A percentile compares a stretch with the other conserved stretches of the same genome.
These are phyloP conservation scores for Triangularia setosa DNA, from an alignment of 2,329 filamentous ascomycete genomes.

Conservation along the genomic window DNA sequence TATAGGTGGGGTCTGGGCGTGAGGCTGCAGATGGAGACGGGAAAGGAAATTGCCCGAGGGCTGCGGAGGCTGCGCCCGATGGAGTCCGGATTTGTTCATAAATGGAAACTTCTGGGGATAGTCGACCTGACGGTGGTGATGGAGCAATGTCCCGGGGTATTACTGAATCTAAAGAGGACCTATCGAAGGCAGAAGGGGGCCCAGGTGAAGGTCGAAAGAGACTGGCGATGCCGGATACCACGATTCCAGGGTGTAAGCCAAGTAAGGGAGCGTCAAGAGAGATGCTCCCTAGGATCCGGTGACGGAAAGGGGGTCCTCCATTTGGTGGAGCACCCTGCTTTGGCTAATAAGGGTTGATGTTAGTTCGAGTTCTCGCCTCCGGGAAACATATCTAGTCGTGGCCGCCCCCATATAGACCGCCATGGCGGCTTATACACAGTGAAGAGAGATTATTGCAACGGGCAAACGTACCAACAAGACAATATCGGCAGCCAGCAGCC, in stretches of 20 bases:
- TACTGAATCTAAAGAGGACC: conserved; percentile 6
- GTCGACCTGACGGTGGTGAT: conserved; percentile 11
- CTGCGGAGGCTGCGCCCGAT: conserved; percentile 23
- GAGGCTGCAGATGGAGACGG: conserved; percentile 13
- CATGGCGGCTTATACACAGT: not conserved
- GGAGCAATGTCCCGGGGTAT: not conserved
- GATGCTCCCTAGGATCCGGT: conserved; percentile 75
- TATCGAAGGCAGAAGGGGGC: conserved; percentile 27
- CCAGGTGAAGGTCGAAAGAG: conserved; percentile 56
- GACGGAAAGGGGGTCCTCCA: conserved; percentile 49
- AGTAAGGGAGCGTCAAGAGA: conserved; percentile 84
- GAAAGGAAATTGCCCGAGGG: conserved; percentile 9
- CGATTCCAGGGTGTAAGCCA: conserved; percentile 83
- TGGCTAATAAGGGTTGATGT: not conserved
- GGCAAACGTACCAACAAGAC: conserved; percentile 54
- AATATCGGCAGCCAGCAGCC: conserved; percentile 76
- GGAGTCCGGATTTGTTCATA: conserved; percentile 25
- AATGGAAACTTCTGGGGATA: conserved; percentile 28
- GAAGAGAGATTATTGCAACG: not conserved
- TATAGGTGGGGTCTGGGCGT: conserved; percentile 59
- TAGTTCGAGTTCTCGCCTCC: not conserved
- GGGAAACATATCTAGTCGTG: not conserved
- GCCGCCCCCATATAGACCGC: not conserved
- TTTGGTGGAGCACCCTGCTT: conserved; percentile 1
- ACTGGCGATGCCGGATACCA: conserved; percentile 75